Evolutionary conservation across 768 basidiomycete genomes (phyloP), one percentile per base, ranked within the genome.

Genomic region (Dioszegia aurantiaca): DNA sequence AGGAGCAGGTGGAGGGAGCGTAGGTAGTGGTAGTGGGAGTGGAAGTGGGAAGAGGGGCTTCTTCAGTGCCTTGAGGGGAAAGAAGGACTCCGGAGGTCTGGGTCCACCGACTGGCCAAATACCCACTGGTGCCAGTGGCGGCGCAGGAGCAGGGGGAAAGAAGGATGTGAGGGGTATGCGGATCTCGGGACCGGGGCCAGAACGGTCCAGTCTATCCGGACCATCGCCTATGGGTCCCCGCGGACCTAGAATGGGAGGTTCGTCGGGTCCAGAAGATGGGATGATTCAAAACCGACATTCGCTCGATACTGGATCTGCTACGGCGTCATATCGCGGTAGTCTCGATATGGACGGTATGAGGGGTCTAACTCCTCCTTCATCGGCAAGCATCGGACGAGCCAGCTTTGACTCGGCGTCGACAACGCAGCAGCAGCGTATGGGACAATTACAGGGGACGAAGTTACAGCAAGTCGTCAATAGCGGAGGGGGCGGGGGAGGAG

Each of bases 91-190:
- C 19, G 21, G 47, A 26, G 51, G 57, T 0, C 49, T 67, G 8
- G 65, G 67, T 27, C 68, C 68, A 16, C 63, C 68, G 10, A 33
- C 47, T 1, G 33, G 47, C 19, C 49, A 42, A 31, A n/a, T 36
- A 16, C 33, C 41, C 2, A 17, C 59, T 23, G 28, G 43, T 17
- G 24, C 43, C 4, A 21, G 39, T 26, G 21, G 33, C 26, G 26
- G 42, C 14, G 23, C 43, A 10, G 27, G 39, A 36, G 30, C 33
- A n/a, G 45, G n/a, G 17, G 26, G 51, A 26, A 72, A 72, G 47
- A 70, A 68, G 53, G 72, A 73, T 62, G 53, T 73, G 2, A 56
- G 67, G 21, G 69, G 69, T 26, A 44, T 73, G 30, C 55, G 61
- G 10, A 73, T 73, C 27, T 72, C 70, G n/a, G 48, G 43, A 33